These are phyloP conservation scores for Neospermospora avenae DNA, from an alignment of 2,329 filamentous ascomycete genomes.

Conservation along the genomic window DNA sequence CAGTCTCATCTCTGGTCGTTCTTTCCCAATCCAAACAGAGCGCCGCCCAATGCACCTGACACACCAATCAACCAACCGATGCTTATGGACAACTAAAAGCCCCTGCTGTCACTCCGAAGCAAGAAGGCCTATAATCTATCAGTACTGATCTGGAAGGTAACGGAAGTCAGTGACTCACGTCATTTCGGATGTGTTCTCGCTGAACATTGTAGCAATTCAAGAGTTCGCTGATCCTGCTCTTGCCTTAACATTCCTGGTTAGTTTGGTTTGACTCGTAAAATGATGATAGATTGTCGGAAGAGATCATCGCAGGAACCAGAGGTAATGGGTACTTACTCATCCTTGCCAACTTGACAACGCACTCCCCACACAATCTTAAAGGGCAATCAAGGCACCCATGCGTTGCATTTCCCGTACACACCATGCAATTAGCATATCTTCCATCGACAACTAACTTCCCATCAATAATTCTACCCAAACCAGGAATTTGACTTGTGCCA, in stretches of 20 bases:
- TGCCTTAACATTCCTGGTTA: slow-evolving; percentile 11
- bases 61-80: neutral
- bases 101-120: slow-evolving; percentile 12
- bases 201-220: slow-evolving; percentile 1
- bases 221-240: slow-evolving; percentile 14
- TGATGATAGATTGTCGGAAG: too few species aligned
- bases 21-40: neutral
- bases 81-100: slow-evolving; percentile 1
- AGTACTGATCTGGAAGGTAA: neutral
- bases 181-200: slow-evolving; percentile 16
- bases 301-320: neutral
- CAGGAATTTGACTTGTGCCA: neutral
- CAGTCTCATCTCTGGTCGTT: neutral
- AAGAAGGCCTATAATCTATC: slow-evolving; percentile 9
- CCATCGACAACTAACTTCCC: neutral
- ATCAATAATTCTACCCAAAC: neutral
- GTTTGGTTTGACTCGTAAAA: too few species aligned
- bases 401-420: slow-evolving; percentile 10
- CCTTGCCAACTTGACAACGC: slow-evolving; percentile 7
- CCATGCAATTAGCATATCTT: slow-evolving; percentile 17
- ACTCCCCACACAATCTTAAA: slow-evolving; percentile 16
- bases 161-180: slow-evolving; percentile 15
- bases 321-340: slow-evolving; percentile 1
- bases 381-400: slow-evolving; percentile 15
- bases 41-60: neutral